Evolutionary conservation across 1,284 basidiomycete genomes (phyloP), one percentile per base, ranked within the genome.

Genomic region (Sporisorium exsertum): DNA sequence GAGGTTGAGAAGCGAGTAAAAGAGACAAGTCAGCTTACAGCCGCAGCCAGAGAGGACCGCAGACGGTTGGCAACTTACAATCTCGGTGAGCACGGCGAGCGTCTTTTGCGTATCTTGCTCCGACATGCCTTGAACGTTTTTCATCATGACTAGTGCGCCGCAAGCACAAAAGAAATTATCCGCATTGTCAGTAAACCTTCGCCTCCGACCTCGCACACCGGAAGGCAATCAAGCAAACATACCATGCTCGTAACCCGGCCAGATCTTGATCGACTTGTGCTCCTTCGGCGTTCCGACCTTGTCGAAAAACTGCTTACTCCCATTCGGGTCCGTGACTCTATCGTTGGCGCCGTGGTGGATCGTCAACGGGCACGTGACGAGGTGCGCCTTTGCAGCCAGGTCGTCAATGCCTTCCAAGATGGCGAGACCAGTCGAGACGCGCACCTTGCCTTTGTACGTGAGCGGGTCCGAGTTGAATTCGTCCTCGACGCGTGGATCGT

Each of bases 301-400:
- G 7, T 86, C 81, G 62, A 86, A 87, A 61, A 88, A 86, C 22
- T 77, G 72, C 35, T 86, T 77, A 3, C 87, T 88, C 10, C 86
- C 87, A 5, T 82, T 72, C 53, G 86, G 86, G 12, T 85, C 85
- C 9, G 88, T 88, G 0, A 86, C 87, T 40, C 88, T 81, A 79
- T 89, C 88, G 22, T 85, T 73, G 13, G 82, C 80, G 2, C 88
- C 88, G 65, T 89, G 88, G 43, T 88, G 82, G 33, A 89, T 82
- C 10, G 86, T 85, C 50, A 88, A 84, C 7, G 88, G 87, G 81
- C 78, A 78, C 9, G 59, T 76, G 55, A 87, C 83, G 22, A 68
- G 55, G n/a, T 77, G 68, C 7, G 84, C 83, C 18, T 88, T 81
- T 49, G 86, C 82, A 7, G 78, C 68, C 2, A 86, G 72, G 22